phyloP scores from a whole-genome alignment of 805 yeast species.

The Candida quercuum region DNA sequence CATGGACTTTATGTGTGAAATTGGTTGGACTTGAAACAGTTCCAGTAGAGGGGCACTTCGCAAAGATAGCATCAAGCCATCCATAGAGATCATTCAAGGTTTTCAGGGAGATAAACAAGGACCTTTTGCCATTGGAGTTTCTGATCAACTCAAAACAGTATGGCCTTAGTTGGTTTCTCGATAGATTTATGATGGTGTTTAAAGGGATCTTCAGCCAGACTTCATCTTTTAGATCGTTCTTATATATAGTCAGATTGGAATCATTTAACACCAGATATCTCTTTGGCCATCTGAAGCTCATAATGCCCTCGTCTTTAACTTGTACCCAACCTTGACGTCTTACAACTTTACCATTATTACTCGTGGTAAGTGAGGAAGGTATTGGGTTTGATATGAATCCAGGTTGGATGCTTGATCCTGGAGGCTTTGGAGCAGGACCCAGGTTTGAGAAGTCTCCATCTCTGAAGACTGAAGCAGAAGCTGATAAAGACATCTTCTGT shows the following conservation, averaged over 20 bases:
- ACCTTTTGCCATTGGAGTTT: conserved; percentile 37
- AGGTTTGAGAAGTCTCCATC: conserved; percentile 46
- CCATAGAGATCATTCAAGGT: conserved; percentile 74
- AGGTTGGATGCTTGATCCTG: conserved; percentile 30
- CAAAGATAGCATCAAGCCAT: conserved; percentile 86
- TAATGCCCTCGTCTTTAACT: conserved; percentile 86
- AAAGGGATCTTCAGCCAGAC: conserved; percentile 48
- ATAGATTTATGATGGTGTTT: conserved; percentile 55
- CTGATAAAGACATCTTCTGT: conserved; percentile 28
- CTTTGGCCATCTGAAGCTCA: conserved; percentile 90
- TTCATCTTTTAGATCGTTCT: conserved; percentile 50
- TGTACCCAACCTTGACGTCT: conserved; percentile 78
- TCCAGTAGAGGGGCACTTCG: conserved; percentile 59
- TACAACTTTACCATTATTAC: conserved; percentile 21
- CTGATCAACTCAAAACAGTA: conserved; percentile 72
- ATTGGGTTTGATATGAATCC: conserved; percentile 28
- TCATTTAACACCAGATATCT: conserved; percentile 76
- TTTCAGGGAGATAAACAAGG: conserved; percentile 71
- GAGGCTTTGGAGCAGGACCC: conserved; percentile 54
- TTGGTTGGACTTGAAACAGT: conserved; percentile 89
- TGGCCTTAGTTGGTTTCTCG: conserved; percentile 66
- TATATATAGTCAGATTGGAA: conserved; percentile 67
- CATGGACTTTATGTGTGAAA: conserved; percentile 90
- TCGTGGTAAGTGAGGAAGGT: conserved; percentile 22
- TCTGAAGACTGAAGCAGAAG: conserved; percentile 36